A percentile compares a stretch with the other conserved stretches of the same genome.
phyloP scores from a whole-genome alignment of 148 eudicot genomes.

The Vaccinium macrocarpon region DNA sequence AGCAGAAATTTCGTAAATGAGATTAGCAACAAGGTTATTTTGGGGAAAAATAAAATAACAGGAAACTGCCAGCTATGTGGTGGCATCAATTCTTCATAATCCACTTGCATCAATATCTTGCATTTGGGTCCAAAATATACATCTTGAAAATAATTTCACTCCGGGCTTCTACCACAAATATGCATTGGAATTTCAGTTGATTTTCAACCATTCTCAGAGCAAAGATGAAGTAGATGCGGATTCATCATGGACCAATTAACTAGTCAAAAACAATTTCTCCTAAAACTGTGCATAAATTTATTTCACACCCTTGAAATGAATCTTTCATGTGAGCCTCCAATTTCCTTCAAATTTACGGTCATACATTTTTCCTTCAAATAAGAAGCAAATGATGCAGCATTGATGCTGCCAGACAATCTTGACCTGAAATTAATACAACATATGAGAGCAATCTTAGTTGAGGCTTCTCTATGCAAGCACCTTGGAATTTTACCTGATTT shows the following conservation, averaged over 20 bases:
- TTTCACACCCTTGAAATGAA: background rate
- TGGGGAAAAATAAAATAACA: background rate
- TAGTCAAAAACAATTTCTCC: background rate
- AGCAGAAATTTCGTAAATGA: background rate
- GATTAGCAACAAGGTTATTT: background rate
- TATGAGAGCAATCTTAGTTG: background rate
- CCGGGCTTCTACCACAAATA: background rate
- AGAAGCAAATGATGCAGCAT: conserved; percentile 7
- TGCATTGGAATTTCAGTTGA: background rate
- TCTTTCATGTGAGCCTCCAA: background rate
- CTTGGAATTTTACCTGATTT: background rate
- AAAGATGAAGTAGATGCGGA: background rate
- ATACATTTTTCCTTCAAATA: background rate
- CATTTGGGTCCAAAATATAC: conserved; percentile 44
- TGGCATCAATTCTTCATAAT: conserved; percentile 45
- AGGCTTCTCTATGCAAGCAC: background rate
- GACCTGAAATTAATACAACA: conserved; percentile 4
- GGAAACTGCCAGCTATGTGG: background rate
- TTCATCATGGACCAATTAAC: background rate
- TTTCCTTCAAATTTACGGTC: background rate
- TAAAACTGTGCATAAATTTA: background rate
- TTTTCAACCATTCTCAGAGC: background rate
- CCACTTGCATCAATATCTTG: conserved; percentile 31
- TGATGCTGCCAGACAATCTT: conserved; percentile 10
- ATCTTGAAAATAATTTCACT: background rate